phyloP scores from a whole-genome alignment of 1,284 basidiomycete species.

The Omphalotus olearius region DNA sequence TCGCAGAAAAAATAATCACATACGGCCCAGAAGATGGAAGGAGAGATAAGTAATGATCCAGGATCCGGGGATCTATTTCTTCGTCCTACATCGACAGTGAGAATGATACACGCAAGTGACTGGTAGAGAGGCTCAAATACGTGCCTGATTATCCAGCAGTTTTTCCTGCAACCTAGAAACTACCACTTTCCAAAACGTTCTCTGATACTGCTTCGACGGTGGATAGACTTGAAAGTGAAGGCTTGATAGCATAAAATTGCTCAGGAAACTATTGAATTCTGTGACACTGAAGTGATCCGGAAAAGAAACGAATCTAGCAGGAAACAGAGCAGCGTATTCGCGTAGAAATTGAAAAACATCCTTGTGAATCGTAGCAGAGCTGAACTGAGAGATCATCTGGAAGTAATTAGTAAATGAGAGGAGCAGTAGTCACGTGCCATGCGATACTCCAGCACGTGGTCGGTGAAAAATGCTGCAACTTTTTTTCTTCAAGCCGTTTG shows the following conservation, averaged over 20 bases:
- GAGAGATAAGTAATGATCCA: conserved; percentile 51
- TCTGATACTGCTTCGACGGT: conserved; percentile 58
- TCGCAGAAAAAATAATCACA: conserved; percentile 20
- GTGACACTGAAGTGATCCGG: conserved; percentile 30
- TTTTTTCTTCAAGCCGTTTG: conserved; percentile 20
- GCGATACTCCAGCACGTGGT: conserved; percentile 21
- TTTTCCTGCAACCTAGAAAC: conserved; percentile 49
- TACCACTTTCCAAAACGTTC: conserved; percentile 67
- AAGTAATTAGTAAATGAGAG: too few species aligned
- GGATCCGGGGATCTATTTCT: conserved; percentile 63
- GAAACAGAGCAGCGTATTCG: conserved; percentile 50
- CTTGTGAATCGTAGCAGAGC: conserved; percentile 8
- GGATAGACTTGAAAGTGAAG: conserved; percentile 52
- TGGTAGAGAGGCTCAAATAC: conserved; percentile 15
- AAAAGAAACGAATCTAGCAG: conserved; percentile 37
- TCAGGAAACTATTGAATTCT: conserved; percentile 48
- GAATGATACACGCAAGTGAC: conserved; percentile 1
- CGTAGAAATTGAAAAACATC: conserved; percentile 43
- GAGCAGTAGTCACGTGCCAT: conserved; percentile 1
- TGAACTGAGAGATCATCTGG: not conserved
- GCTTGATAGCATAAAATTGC: conserved; percentile 45
- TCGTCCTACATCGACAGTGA: conserved; percentile 33
- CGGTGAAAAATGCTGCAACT: conserved; percentile 12
- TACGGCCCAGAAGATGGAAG: conserved; percentile 34
- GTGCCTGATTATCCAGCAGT: conserved; percentile 35